Conservation (phyloP, 805 yeast genomes). For the Schwanniomyces yamadae region DNA sequence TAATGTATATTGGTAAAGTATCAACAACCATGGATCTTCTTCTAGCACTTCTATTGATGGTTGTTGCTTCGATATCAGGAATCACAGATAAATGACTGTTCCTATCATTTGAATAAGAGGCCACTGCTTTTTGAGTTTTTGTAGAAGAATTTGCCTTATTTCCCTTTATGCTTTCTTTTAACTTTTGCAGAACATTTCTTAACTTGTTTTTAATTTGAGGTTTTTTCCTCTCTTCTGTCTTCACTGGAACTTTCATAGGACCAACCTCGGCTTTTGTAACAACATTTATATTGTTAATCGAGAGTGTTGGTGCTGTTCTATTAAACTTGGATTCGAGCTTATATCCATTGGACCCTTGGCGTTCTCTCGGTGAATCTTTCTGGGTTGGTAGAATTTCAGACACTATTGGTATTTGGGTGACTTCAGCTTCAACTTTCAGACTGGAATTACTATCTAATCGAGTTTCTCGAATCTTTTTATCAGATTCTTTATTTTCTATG, state of each 20-base stretch:
- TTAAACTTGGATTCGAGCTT: slow-evolving; percentile 7
- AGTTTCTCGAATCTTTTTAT: too few relatives aligned
- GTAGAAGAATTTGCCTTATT: neutral
- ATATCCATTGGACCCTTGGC: neutral
- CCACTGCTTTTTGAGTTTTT: too few relatives aligned
- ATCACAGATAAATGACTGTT: too few relatives aligned
- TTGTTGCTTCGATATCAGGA: too few relatives aligned
- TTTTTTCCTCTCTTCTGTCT: neutral
- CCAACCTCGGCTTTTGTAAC: slow-evolving; percentile 23
- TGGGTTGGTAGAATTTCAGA: too few relatives aligned
- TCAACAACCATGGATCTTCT: slow-evolving; percentile 37
- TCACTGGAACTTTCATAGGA: neutral
- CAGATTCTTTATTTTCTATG: too few relatives aligned
- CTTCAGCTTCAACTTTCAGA: too few relatives aligned
- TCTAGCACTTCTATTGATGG: slow-evolving; percentile 10
- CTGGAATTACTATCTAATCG: too few relatives aligned
- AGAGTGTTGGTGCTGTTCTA: slow-evolving; percentile 27
- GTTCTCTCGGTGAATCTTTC: neutral
- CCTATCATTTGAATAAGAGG: too few relatives aligned
- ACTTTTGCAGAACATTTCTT: slow-evolving; percentile 13
- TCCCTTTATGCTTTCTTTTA: slow-evolving; percentile 11
- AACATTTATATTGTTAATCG: slow-evolving; percentile 34
- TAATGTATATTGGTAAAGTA: slow-evolving; percentile 35
- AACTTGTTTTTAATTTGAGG: slow-evolving; percentile 8
- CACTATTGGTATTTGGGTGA: too few relatives aligned